Conservation (phyloP, 805 yeast genomes). For the Pichia thaimueangensis region DNA sequence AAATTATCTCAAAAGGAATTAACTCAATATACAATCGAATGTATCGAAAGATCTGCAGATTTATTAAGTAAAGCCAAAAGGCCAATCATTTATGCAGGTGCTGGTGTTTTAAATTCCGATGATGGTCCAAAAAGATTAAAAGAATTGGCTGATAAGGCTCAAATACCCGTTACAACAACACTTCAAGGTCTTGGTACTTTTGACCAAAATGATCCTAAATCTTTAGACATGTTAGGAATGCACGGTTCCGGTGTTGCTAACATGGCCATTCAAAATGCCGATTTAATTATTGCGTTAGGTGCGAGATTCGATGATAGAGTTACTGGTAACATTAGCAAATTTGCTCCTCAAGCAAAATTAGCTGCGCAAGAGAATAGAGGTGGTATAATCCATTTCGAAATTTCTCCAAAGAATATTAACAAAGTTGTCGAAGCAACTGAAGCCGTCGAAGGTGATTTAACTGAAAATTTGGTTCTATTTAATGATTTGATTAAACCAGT, state of each 20-base stretch:
- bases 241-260: slow-evolving; percentile 96
- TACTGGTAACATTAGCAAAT: slow-evolving; percentile 75
- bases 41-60: slow-evolving; percentile 69
- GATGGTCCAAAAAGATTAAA: slow-evolving; percentile 76
- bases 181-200: slow-evolving; percentile 91
- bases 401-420: slow-evolving; percentile 93
- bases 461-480: slow-evolving; percentile 65
- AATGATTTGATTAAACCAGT: slow-evolving; percentile 65
- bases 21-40: slow-evolving; percentile 66
- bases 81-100: slow-evolving; percentile 89
- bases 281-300: slow-evolving; percentile 88
- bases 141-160: slow-evolving; percentile 83
- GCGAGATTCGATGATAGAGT: slow-evolving; percentile 99
- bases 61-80: slow-evolving; percentile 76
- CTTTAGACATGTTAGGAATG: slow-evolving; percentile 97
- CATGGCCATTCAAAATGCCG: slow-evolving; percentile 89
- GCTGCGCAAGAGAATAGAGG: slow-evolving; percentile 89
- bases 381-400: slow-evolving; percentile 95
- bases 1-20: slow-evolving; percentile 65
- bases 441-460: slow-evolving; percentile 95
- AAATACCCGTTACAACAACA: slow-evolving; percentile 94
- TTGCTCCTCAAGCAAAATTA: slow-evolving; percentile 88
- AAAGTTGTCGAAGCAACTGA: slow-evolving; percentile 95
- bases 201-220: slow-evolving; percentile 85
- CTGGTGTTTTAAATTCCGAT: slow-evolving; percentile 73